These are phyloP conservation scores for Wilcoxina mikolae DNA, from an alignment of 495 filamentous ascomycete genomes.

Conservation along the genomic window DNA sequence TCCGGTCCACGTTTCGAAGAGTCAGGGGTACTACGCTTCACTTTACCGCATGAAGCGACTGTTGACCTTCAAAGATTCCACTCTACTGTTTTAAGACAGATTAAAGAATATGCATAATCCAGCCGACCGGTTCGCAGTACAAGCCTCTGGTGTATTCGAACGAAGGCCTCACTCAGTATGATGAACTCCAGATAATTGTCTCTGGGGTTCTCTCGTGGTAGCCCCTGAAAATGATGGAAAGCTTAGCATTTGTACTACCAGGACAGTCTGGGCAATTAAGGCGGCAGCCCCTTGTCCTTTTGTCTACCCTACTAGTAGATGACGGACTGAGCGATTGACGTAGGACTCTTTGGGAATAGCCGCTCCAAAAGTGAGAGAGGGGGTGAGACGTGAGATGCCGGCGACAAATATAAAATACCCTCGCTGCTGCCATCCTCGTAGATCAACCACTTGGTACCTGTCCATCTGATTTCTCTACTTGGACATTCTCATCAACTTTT, in stretches of 20 bases:
- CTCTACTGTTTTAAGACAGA: background rate
- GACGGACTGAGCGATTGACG: background rate
- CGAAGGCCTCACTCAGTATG: background rate
- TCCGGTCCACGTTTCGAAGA: slow-evolving; percentile 4
- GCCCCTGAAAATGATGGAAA: slow-evolving; percentile 4
- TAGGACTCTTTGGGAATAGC: background rate
- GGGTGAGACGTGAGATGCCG: background rate
- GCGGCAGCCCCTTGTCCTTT: background rate
- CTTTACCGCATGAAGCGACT: background rate
- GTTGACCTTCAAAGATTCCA: background rate
- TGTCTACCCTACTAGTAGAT: background rate
- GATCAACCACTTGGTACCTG: background rate
- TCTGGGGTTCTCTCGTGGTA: background rate
- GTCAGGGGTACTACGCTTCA: background rate
- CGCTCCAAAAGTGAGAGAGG: background rate
- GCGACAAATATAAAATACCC: slow-evolving; percentile 2
- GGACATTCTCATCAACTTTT: background rate
- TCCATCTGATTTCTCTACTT: background rate
- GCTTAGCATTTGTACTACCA: slow-evolving; percentile 6
- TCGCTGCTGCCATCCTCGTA: slow-evolving; percentile 3
- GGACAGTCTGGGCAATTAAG: background rate
- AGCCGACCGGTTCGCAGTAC: background rate
- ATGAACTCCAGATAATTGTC: background rate
- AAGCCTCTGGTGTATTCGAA: background rate
- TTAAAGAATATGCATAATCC: background rate